phyloP scores from a whole-genome alignment of 495 filamentous ascomycete genomes.

The Aspergillus mulundensis region DNA sequence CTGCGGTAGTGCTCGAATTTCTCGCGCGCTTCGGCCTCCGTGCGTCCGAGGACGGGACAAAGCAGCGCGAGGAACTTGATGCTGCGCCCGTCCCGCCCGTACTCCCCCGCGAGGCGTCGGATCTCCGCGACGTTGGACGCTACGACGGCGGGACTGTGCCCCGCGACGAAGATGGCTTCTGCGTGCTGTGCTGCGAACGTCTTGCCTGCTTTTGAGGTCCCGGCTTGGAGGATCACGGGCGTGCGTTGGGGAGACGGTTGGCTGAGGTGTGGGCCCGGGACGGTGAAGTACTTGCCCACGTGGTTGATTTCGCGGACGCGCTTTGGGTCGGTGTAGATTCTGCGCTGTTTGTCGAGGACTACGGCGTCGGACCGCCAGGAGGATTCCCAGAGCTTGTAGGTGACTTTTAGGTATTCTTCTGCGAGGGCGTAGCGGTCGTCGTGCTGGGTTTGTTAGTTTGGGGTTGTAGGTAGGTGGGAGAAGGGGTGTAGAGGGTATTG shows the following conservation, averaged over 20 bases:
- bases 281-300: constrained; percentile 58
- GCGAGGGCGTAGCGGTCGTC: constrained; percentile 65
- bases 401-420: constrained; percentile 63
- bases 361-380: constrained; percentile 69
- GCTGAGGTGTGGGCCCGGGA: constrained; percentile 61
- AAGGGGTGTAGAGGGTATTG: background rate
- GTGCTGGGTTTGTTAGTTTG: constrained; percentile 36
- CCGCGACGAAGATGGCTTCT: constrained; percentile 50
- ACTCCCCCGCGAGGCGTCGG: constrained; percentile 41
- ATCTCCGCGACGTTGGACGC: constrained; percentile 50
- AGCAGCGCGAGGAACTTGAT: constrained; percentile 54
- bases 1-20: constrained; percentile 49
- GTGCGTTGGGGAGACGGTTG: constrained; percentile 64
- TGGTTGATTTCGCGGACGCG: constrained; percentile 63
- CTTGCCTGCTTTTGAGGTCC: constrained; percentile 60
- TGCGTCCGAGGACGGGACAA: constrained; percentile 48
- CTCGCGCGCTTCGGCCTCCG: constrained; percentile 49
- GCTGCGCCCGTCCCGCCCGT: constrained; percentile 44
- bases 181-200: constrained; percentile 59
- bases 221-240: constrained; percentile 62
- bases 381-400: constrained; percentile 67
- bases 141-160: constrained; percentile 44
- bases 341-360: constrained; percentile 47
- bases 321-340: constrained; percentile 57
- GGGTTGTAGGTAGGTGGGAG: background rate